These are phyloP conservation scores for Yarrowia sp. DNA, from an alignment of 805 yeast species.

Conservation along the genomic window DNA sequence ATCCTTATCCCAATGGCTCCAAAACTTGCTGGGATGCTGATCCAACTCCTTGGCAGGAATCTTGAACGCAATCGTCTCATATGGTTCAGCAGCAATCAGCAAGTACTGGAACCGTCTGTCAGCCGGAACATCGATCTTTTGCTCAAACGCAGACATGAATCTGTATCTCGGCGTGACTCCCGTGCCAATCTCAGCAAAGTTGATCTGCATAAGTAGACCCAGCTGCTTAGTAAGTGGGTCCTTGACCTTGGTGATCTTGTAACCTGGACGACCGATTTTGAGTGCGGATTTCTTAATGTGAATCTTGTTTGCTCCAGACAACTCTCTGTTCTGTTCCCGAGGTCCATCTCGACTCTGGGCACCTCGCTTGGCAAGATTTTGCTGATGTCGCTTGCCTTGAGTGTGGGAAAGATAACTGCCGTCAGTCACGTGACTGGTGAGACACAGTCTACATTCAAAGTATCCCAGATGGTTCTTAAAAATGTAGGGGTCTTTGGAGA, in stretches of 20 bases:
- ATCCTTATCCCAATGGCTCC: constrained; percentile 75
- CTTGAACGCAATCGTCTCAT: constrained; percentile 73
- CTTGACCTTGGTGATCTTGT: constrained; percentile 62
- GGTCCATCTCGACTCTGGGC: constrained; percentile 40
- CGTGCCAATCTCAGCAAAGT: constrained; percentile 48
- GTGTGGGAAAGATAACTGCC: constrained; percentile 80
- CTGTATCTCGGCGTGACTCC: constrained; percentile 61
- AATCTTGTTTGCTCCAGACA: constrained; percentile 25
- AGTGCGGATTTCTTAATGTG: constrained; percentile 47
- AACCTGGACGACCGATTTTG: constrained; percentile 72
- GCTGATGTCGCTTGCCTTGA: constrained; percentile 77
- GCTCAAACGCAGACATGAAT: constrained; percentile 75
- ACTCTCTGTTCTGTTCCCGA: constrained; percentile 31
- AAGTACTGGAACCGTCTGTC: constrained; percentile 59
- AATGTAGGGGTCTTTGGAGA: constrained; percentile 71
- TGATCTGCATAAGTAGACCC: constrained; percentile 65
- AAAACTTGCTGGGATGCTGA: constrained; percentile 41
- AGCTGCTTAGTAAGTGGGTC: constrained; percentile 54
- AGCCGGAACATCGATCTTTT: constrained; percentile 46
- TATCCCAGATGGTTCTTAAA: constrained; percentile 79
- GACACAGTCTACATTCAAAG: constrained; percentile 78
- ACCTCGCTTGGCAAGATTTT: constrained; percentile 62
- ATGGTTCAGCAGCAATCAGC: constrained; percentile 85
- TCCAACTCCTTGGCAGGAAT: constrained; percentile 61
- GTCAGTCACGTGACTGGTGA: constrained; percentile 76